Base-by-base conservation (phyloP, 1,139 yeast species). In the Hanseniaspora gamundiae region DNA sequence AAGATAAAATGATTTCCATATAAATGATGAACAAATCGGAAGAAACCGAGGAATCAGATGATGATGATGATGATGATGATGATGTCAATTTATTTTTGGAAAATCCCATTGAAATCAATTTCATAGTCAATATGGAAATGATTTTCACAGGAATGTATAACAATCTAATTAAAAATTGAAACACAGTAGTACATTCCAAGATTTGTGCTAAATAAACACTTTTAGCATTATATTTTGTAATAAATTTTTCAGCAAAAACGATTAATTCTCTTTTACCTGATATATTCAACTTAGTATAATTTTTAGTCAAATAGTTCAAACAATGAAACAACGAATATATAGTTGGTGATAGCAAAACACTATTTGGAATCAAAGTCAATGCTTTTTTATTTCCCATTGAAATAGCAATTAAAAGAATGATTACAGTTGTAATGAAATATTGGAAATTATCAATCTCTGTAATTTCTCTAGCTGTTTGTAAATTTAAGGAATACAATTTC, bases 141-240 rank as follows among this genome's bases (percentile, higher is more conserved):
- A 33, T 17, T 33, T 33, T 33, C 36, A 33, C n/a, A 17, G 22
- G 22, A 11, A 33, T 10, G 10, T 16, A 33, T 19, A 17, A 19
- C 21, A 33, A 19, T 33, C 36, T 33, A 17, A 33, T 33, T 22
- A 33, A 33, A 33, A 33, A 33, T 33, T 33, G 36, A n/a, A 33
- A 33, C 6, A 33, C n/a, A 7, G 36, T 33, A 7, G 36, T 33
- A 17, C 36, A 33, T 33, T 33, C 24, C 11, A 33, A 33, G 3
- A 33, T 19, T 7, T 33, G 36, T 17, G 36, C 36, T 13, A 33
- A 33, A 33, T 17, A 19, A 5, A 17, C 36, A 17, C 36, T 33
- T 33, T 33, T 33, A 13, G 36, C 36, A 33, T 17, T 33, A 19
- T 17, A 33, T n/a, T 33, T 19, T 17, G 36, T 11, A 17, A 33